Base-by-base conservation (phyloP, 169 alveolate species). In the Fabrea salina region DNA sequence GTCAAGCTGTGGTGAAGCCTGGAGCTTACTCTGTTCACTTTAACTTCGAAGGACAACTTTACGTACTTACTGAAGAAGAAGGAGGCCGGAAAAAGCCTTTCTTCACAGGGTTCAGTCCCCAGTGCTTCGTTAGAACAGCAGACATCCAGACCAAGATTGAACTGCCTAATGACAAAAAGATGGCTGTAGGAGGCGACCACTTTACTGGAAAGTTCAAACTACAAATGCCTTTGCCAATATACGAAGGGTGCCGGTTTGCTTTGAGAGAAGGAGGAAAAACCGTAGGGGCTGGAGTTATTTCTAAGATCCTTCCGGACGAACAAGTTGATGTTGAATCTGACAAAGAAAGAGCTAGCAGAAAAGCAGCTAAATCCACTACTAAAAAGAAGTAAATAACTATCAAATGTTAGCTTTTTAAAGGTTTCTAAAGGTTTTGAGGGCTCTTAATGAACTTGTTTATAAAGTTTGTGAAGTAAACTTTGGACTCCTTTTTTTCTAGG, bases 51-150 rank as follows among this genome's bases (percentile, higher is more conserved):
- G 94, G 95, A 27, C 95, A 96, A 80, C 79, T 96, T 27, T 97
- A 97, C 86, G 91, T 97, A 54, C 89, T 96, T 53, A 97, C 92
- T 68, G 92, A 94, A 70, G 98, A 95, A 39, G 99, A 97, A 87
- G 99, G 99, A 58, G 99, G 99, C 13, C 82, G 99, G 56, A 93
- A 93, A 83, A 96, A 95, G 75, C 98, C 98, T 16, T 97, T 97
- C 89, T 94, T 94, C 76, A 84, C 97, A 56, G 95, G 97, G 74
- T 97, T 96, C 86, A 84, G 97, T 53, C 99, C 99, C 30, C 97
- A 97, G 85, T 96, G 97, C 54, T 97, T 94, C 87, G 89, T 96
- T 44, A 87, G 99, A 76, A 97, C 99, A 16, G 98, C 98, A 6
- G 99, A 97, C 87, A 90, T 61, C n/a, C 53, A 25, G 44, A 11